Base-by-base conservation (phyloP, 768 basidiomycete species). In the Polyporus arcularius region DNA sequence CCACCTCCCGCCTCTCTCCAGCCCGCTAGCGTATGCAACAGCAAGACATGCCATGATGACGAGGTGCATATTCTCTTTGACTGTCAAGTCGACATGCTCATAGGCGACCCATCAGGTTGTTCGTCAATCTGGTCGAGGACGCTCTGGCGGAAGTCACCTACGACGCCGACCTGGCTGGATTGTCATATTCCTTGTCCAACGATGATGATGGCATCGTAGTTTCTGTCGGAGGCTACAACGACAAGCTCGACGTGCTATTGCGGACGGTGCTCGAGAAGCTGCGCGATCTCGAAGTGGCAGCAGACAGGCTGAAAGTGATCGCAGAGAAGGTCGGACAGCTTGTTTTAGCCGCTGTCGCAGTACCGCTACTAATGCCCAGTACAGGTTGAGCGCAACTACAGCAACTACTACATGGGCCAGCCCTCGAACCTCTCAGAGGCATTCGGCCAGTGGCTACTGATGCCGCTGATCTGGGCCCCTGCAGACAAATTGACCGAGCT, bases 71-170 rank as follows among this genome's bases (percentile, higher is more conserved):
- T n/a, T 4, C 10, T 11, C 32, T 30, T 10, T 48, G 18, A 26
- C 21, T 26, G 21, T 26, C 21, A 26, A 26, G 21, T 26, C 21
- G 21, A 26, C 21, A 26, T 26, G 21, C 21, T 26, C 30, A 14
- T 30, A 35, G 35, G 21, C 21, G 35, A 35, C 16, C 4, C 18
- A 12, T 4, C 39, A 72, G 71, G 4, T 47, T 72, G 5, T 49
- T 71, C 39, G 61, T 61, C 2, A 63, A 71, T 47, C 61, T 72
- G 4, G 75, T 84, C 64, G 68, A 74, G 3, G 84, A 85, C 65
- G 71, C 78, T 10, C 77, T 84, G n/a, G 75, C 76, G 7, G 82
- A 84, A 67, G 75, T 80, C 56, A 72, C 79, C 1, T 85, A 85
- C 67, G 82, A 81, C 62, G 84, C 83, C 12, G 72, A 75, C 32